Base-by-base conservation (phyloP, 139 green algal genomes). In the Picochlorum sp. region DNA sequence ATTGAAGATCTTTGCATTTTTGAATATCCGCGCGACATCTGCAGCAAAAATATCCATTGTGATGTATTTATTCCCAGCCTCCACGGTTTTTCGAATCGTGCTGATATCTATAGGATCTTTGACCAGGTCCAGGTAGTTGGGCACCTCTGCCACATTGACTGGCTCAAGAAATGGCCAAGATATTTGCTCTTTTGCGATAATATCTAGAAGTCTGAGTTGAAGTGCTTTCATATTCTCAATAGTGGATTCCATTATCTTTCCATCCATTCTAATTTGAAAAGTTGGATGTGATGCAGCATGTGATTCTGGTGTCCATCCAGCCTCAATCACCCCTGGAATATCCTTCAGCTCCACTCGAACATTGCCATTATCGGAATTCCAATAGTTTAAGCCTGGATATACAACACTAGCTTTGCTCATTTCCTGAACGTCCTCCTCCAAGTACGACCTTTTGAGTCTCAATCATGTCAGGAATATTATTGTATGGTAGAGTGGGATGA, bases 31-130 rank as follows among this genome's bases (percentile, higher is more conserved):
- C 13, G 72, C 62, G 44, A 97, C 75, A 72, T 98, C 92, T 6
- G 89, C 92, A 11, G 73, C 68, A 67, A 99, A 96, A 28, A 96
- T 95, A 60, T 98, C 89, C 15, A 98, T 78, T 0, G 79, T 95
- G 41, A 81, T 20, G 83, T 98, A 98, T 72, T 88, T 96, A 38
- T 56, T 34, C 4, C 64, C 67, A 2, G 16, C 57, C 18, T 76
- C 45, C 50, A 96, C 49, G 2, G 84, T 74, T 61, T 75, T 49
- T 49, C 80, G 54, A n/a, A 94, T 88, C 1, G 83, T 77, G 16
- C 60, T 61, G 9, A 96, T 59, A 67, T 95, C 90, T 20, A 97
- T 84, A 2, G 89, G 89, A 63, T 96, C 80, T 62, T 83, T 85
- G 70, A 91, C 85, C 52, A 91, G 38, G 32, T 81, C 75, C 47